Evolutionary conservation across 2,329 filamentous ascomycete genomes (phyloP), one percentile per base, ranked within the genome.

Genomic region (Cercospora sojina): DNA sequence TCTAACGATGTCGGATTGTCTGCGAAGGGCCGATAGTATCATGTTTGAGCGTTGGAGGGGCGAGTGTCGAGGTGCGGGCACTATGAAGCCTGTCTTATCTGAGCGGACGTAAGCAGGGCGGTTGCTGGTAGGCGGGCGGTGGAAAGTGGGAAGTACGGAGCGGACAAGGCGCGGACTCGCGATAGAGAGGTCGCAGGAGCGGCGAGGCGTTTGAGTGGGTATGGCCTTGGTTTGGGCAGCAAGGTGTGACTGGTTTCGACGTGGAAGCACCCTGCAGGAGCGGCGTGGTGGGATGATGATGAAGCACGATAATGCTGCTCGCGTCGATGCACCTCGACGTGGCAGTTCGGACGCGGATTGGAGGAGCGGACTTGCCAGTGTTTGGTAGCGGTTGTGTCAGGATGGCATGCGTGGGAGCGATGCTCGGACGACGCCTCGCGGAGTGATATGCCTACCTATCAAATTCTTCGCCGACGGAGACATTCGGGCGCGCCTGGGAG

Each of bases 1-100:
- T 69, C 75, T 75, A 67, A 76, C 68, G 43, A 73, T 72, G 67
- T 73, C 71, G 57, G 72, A 74, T 47, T 71, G 67, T 67, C 69
- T 62, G 59, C 68, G 73, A 53, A 70, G 67, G 51, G 63, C 71
- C 61, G 63, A 69, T 70, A 72, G 68, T 69, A 72, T 71, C 75
- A 77, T 77, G 60, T 73, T 77, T 59, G 66, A 38, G 47, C 25
- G 61, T 12, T 18, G 61, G 32, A 18, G 20, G 43, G 55, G 32
- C 32, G 38, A 27, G 51, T 65, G 43, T 58, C 35, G 32, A 35
- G 38, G 27, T 23, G 23, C n/a, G 31, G 35, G 35, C 32, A 31
- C 27, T 31, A 31, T 12, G 23, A 41, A 41, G 57, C 32, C 57
- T 27, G 67, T 67, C 66, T 69, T 69, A 71, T 69, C 67, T 56